These are phyloP conservation scores for Daldinia grandis DNA, from an alignment of 495 filamentous ascomycete genomes.

Conservation along the genomic window DNA sequence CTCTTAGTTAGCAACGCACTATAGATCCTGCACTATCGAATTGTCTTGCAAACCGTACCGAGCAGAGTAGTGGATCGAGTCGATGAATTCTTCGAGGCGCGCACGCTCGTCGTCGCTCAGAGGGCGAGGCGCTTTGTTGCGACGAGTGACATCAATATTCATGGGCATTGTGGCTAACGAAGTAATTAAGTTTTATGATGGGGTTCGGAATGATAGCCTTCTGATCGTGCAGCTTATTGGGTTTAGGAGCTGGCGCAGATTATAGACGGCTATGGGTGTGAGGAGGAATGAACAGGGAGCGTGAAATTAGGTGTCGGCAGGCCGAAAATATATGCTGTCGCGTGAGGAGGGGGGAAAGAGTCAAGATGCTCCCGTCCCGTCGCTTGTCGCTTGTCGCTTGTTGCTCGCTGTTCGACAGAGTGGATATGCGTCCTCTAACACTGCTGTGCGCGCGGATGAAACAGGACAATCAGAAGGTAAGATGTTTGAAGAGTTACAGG, in stretches of 20 bases:
- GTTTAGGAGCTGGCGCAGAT: background rate
- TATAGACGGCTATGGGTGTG: background rate
- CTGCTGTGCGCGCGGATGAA: slow-evolving; percentile 23
- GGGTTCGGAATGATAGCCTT: background rate
- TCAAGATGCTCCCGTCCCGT: slow-evolving; percentile 13
- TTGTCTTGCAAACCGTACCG: slow-evolving; percentile 63
- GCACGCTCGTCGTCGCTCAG: slow-evolving; percentile 82
- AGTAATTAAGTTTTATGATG: slow-evolving; percentile 2
- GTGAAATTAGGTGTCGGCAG: background rate
- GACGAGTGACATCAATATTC: slow-evolving; percentile 81
- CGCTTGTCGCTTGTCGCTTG: slow-evolving; percentile 19
- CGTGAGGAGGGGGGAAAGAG: slow-evolving; percentile 29
- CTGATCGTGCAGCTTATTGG: background rate
- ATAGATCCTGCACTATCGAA: background rate
- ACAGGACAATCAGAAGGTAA: slow-evolving; percentile 3
- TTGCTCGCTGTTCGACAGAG: slow-evolving; percentile 5
- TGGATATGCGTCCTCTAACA: slow-evolving; percentile 11
- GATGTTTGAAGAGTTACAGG: slow-evolving; percentile 3
- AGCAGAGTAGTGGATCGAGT: slow-evolving; percentile 93
- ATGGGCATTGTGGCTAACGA: slow-evolving; percentile 43
- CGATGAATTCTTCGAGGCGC: slow-evolving; percentile 87
- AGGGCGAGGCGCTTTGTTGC: slow-evolving; percentile 84
- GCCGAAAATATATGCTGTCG: slow-evolving; percentile 29
- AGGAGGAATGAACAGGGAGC: background rate
- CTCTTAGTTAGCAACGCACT: slow-evolving; percentile 24